phyloP scores from a whole-genome alignment of 2,329 filamentous ascomycete genomes.

The Emydomyces testavorans region DNA sequence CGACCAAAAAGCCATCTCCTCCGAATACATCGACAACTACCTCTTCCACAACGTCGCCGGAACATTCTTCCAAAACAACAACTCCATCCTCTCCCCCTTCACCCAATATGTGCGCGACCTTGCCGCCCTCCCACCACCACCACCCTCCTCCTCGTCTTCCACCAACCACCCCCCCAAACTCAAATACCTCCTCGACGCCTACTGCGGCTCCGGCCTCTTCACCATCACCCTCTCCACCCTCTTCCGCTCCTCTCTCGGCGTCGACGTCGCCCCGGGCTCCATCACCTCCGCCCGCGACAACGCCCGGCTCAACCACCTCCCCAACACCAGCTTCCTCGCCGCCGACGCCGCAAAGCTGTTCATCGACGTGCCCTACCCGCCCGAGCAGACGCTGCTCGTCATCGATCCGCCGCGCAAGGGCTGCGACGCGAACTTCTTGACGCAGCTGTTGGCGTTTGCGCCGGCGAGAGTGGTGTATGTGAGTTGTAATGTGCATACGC shows the following conservation, averaged over 20 bases:
- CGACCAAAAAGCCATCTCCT: conserved; percentile 67
- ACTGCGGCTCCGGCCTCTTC: conserved; percentile 94
- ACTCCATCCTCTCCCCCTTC: conserved; percentile 82
- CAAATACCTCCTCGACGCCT: conserved; percentile 89
- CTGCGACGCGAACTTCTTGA: conserved; percentile 73
- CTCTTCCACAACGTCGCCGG: conserved; percentile 84
- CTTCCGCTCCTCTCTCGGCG: conserved; percentile 70
- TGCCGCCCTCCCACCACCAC: conserved; percentile 51
- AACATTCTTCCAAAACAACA: conserved; percentile 99
- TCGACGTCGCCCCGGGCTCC: conserved; percentile 72
- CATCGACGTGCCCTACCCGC: conserved; percentile 57
- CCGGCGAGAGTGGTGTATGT: conserved; percentile 82
- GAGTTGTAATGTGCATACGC: conserved; percentile 95
- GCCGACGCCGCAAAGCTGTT: conserved; percentile 81
- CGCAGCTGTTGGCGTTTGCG: conserved; percentile 65
- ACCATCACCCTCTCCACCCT: conserved; percentile 80
- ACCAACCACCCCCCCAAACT: conserved; percentile 38
- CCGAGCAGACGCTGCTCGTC: conserved; percentile 80
- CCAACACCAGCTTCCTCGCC: conserved; percentile 71
- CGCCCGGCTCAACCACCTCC: conserved; percentile 62
- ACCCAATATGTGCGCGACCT: conserved; percentile 75
- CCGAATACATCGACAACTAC: conserved; percentile 78
- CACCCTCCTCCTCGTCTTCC: conserved; percentile 16
- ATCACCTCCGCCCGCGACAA: conserved; percentile 72
- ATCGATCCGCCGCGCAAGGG: conserved; percentile 95